Percentiles rank a stretch among this genome's conserved stretches.
phyloP scores from a whole-genome alignment of 441 rosid genomes.

The Mallotus japonicus region DNA sequence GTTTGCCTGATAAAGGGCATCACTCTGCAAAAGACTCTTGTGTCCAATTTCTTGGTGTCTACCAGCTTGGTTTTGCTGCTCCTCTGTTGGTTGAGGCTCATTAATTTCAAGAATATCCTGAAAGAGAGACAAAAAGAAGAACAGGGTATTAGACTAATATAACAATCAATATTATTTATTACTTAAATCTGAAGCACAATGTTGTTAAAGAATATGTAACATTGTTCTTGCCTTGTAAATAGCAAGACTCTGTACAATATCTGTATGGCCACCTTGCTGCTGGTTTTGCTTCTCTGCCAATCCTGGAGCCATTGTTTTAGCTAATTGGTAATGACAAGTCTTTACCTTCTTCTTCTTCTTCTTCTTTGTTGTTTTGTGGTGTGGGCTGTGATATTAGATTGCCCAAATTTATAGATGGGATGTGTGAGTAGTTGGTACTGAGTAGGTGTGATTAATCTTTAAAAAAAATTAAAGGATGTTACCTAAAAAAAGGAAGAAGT shows the following conservation, averaged over 20 bases:
- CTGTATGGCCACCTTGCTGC: conserved; percentile 11
- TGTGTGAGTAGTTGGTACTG: not conserved
- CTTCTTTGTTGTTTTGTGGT: not conserved
- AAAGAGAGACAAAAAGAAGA: not conserved
- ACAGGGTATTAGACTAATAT: not conserved
- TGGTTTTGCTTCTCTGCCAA: not conserved
- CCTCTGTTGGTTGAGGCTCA: conserved; percentile 33
- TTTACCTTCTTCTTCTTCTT: too few species aligned
- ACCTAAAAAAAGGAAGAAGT: not conserved
- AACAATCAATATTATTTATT: not conserved
- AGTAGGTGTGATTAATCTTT: not conserved
- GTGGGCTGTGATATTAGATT: not conserved
- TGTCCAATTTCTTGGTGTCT: conserved; percentile 82
- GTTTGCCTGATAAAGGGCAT: conserved; percentile 85
- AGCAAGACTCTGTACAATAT: conserved; percentile 16
- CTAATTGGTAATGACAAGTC: not conserved
- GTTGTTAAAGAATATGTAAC: not conserved
- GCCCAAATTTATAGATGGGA: conserved; percentile 1
- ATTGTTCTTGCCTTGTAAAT: conserved; percentile 19
- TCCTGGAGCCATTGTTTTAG: conserved; percentile 7
- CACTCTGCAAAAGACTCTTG: conserved; percentile 87
- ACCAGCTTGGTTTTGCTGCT: conserved; percentile 44
- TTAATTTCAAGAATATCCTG: conserved; percentile 22
- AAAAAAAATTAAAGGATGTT: not conserved
- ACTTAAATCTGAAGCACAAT: not conserved